Evolutionary conservation across 2,329 filamentous ascomycete species (phyloP).

Genomic region (Leptographium lundbergii): DNA sequence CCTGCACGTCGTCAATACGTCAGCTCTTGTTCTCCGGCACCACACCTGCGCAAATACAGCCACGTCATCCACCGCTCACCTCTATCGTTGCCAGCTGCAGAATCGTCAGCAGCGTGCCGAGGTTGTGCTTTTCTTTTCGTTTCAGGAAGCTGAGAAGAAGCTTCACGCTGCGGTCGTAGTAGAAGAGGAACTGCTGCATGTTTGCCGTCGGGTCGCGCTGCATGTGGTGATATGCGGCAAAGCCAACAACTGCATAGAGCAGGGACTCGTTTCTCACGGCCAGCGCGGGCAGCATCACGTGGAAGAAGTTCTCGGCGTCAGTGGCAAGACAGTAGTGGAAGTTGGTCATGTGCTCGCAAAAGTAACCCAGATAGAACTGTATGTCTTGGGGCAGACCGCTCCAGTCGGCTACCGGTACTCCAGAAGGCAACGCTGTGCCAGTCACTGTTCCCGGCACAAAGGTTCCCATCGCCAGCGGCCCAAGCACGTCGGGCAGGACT

Average conservation of each 20-base stretch:
- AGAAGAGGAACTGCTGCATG: slow-evolving; percentile 71
- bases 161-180: slow-evolving; percentile 81
- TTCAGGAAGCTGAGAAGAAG: slow-evolving; percentile 60
- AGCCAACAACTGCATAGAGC: slow-evolving; percentile 76
- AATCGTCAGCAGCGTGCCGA: slow-evolving; percentile 73
- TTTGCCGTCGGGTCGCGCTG: slow-evolving; percentile 57
- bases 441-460: not conserved
- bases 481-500: slow-evolving; percentile 5
- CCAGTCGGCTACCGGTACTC: slow-evolving; percentile 29
- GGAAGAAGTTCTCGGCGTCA: slow-evolving; percentile 62
- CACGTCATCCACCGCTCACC: slow-evolving; percentile 31
- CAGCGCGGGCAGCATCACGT: slow-evolving; percentile 53
- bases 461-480: slow-evolving; percentile 6
- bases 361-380: slow-evolving; percentile 68
- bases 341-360: slow-evolving; percentile 61
- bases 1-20: slow-evolving; percentile 37
- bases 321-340: slow-evolving; percentile 72
- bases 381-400: slow-evolving; percentile 54
- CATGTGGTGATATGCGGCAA: slow-evolving; percentile 76
- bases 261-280: slow-evolving; percentile 67
- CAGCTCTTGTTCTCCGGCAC: not conserved
- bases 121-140: slow-evolving; percentile 54
- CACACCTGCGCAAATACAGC: too few species aligned
- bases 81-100: slow-evolving; percentile 89
- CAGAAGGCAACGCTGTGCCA: slow-evolving; percentile 4